Percentiles rank a stretch among this genome's conserved stretches.
phyloP scores from a whole-genome alignment of 352 stramenopile genomes.

The Phytopythium boreale region DNA sequence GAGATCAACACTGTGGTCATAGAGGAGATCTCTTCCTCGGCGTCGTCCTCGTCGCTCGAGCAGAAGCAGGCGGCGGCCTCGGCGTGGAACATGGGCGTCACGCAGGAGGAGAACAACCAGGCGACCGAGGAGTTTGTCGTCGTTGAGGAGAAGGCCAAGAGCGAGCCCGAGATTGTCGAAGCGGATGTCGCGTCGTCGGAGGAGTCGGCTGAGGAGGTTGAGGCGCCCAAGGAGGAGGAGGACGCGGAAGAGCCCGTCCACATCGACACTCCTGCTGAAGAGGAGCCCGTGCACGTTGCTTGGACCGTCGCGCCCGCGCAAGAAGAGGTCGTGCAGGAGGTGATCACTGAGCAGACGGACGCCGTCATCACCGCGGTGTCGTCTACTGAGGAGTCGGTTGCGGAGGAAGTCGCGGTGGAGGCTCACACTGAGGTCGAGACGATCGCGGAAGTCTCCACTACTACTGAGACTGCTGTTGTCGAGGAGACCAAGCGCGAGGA shows the following conservation, averaged over 20 bases:
- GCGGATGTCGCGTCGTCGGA: background rate
- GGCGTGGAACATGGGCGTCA: slow-evolving; percentile 11
- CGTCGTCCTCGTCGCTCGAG: slow-evolving; percentile 8
- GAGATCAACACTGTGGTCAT: slow-evolving; percentile 28
- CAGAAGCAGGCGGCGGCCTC: slow-evolving; percentile 6
- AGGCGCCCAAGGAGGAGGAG: slow-evolving; percentile 10
- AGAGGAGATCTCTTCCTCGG: slow-evolving; percentile 13
- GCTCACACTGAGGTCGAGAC: slow-evolving; percentile 12
- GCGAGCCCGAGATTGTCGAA: slow-evolving; percentile 5
- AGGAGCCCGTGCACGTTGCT: slow-evolving; percentile 12
- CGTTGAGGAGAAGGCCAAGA: background rate
- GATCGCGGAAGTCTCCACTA: background rate
- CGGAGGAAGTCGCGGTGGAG: slow-evolving; percentile 13
- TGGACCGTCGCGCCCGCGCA: background rate
- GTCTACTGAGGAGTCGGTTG: slow-evolving; percentile 9
- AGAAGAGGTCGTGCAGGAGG: background rate
- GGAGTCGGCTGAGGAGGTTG: slow-evolving; percentile 8
- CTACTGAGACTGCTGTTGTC: slow-evolving; percentile 1
- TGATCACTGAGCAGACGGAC: background rate
- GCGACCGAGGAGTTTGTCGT: slow-evolving; percentile 7
- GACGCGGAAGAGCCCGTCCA: slow-evolving; percentile 13
- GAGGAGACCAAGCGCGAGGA: slow-evolving; percentile 11
- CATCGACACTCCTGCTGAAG: background rate
- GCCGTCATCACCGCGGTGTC: background rate
- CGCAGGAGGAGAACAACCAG: slow-evolving; percentile 6